Evolutionary conservation across 2,329 filamentous ascomycete genomes (phyloP).

Genomic region (Aspergillus tamarii): DNA sequence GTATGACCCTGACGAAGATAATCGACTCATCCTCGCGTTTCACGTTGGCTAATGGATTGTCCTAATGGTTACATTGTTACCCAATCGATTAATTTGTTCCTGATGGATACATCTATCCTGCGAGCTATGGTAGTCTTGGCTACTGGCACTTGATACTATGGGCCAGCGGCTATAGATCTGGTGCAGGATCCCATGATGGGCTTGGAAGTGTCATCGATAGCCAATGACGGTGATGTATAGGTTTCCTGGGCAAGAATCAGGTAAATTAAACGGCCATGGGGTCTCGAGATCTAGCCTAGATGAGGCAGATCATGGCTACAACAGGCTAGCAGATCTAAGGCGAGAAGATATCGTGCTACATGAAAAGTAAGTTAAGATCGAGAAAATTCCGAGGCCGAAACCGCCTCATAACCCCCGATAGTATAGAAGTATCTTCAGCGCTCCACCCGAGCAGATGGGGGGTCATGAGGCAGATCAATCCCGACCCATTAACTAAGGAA

Average conservation of each 20-base stretch:
- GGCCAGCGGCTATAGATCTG: constrained; percentile 1
- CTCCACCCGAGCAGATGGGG: neutral
- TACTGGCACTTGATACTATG: neutral
- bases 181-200: neutral
- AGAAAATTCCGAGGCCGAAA: neutral
- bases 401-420: neutral
- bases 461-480: neutral
- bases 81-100: neutral
- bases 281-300: neutral
- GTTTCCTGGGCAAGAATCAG: constrained; percentile 1
- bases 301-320: neutral
- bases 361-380: neutral
- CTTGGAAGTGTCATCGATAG: neutral
- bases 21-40: neutral
- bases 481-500: neutral
- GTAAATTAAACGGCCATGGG: neutral
- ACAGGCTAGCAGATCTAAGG: neutral
- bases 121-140: neutral
- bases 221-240: neutral
- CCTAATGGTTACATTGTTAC: neutral
- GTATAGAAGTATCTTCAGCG: neutral
- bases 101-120: neutral
- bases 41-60: neutral
- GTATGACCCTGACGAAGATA: neutral
- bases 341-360: neutral